These are phyloP conservation scores for Paramecium bursaria DNA, from an alignment of 73 alveolate species.

Conservation along the genomic window DNA sequence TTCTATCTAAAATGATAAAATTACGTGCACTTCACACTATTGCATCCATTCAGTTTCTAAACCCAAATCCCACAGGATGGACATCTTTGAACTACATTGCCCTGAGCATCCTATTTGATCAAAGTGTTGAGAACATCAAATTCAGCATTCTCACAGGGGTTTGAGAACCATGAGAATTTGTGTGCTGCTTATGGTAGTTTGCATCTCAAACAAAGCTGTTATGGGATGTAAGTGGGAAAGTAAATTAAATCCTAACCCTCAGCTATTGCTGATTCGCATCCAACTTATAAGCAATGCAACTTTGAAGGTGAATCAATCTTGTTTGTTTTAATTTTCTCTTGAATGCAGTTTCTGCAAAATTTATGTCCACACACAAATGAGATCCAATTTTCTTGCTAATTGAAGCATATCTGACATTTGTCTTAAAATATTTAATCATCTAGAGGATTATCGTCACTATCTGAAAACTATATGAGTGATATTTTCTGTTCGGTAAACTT, in stretches of 20 bases:
- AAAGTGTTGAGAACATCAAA: slow-evolving; percentile 12
- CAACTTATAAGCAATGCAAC: slow-evolving; percentile 1
- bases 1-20: not conserved
- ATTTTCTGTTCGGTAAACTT: slow-evolving; percentile 7
- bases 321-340: not conserved
- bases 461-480: slow-evolving; percentile 23
- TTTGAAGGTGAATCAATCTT: not conserved
- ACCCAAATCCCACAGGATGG: slow-evolving; percentile 62
- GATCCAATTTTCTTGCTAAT: slow-evolving; percentile 16
- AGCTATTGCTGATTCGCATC: not conserved
- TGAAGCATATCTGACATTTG: slow-evolving; percentile 16
- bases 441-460: not conserved
- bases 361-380: slow-evolving; percentile 31
- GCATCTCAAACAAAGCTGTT: slow-evolving; percentile 7
- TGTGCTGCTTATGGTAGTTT: slow-evolving; percentile 46
- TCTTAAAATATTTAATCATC: not conserved
- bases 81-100: slow-evolving; percentile 25
- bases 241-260: not conserved
- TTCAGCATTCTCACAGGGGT: slow-evolving; percentile 57
- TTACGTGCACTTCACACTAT: slow-evolving; percentile 38
- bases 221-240: not conserved
- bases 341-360: slow-evolving; percentile 22
- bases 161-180: not conserved
- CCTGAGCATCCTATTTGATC: slow-evolving; percentile 18
- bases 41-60: slow-evolving; percentile 37